Evolutionary conservation across 352 stramenopile genomes (phyloP), one percentile per base, ranked within the genome.

Genomic region (Globisporangium iwayamae): DNA sequence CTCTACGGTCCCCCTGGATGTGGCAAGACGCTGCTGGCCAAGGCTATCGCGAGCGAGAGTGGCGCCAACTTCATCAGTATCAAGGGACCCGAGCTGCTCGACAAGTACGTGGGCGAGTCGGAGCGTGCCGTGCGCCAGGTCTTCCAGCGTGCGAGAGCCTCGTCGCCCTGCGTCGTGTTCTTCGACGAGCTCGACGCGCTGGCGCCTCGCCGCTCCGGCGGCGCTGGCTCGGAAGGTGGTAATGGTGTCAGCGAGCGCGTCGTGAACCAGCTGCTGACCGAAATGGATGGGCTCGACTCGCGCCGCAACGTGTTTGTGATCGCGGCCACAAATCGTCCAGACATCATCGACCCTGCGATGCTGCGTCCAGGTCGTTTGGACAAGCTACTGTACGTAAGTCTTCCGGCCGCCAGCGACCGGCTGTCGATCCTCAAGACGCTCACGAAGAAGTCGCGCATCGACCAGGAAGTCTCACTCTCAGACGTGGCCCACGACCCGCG

Each of bases 271-370:
- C 73, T 99, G 5, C 76, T 99, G 50, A 99, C 98, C 0, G 98
- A 99, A 78, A 98, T 99, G 95, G 98, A 99, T 84, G 98, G 98
- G 3, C 77, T 99, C 54, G 97, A 99, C 65, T 88, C 83, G 41
- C 87, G 98, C 11, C 90, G 91, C 32, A 98, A 97, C 71, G 95
- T 99, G 20, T 99, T 99, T 77, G 94, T 99, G 16, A 97, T 98
- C 56, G 94, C 92, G 0, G 94, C 94, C 6, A 98, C 94, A 36
- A 98, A 98, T 72, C 87, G 97, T 28, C 97, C 97, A 1, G 98
- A 99, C 67, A 97, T 99, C 51, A 99, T 99, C 65, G 98, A 99
- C 76, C 95, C 97, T 18, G 98, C 97, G 43, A 99, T 99, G 96
- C 82, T 99, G 61, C 86, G 98, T 65, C 98, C 98, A 56, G 97